Evolutionary conservation across 768 basidiomycete genomes (phyloP).

Genomic region (Pleurotus salmoneostramineus): DNA sequence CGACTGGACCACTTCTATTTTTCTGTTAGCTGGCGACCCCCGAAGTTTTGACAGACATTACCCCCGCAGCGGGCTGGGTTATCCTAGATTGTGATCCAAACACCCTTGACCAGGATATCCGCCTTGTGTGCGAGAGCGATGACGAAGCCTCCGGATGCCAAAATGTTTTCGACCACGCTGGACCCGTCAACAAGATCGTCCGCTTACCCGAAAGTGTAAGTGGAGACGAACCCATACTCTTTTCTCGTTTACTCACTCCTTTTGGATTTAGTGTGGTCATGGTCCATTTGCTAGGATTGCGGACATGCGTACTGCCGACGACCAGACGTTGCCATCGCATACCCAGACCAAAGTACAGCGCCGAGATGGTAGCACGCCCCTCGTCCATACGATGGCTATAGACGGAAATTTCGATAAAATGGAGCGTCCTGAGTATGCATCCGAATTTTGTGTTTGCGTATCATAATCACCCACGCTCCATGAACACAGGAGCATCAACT

Average conservation of each 20-base stretch:
- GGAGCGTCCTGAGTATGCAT: neutral
- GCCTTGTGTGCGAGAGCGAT: neutral
- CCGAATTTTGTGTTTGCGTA: neutral
- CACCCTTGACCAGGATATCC: neutral
- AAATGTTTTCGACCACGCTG: conserved; percentile 31
- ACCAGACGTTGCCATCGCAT: conserved; percentile 29
- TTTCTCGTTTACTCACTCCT: too few species aligned
- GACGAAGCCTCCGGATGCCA: conserved; percentile 26
- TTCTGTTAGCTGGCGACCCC: neutral
- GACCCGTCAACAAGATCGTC: conserved; percentile 46
- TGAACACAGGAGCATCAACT: neutral
- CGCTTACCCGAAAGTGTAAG: conserved; percentile 51
- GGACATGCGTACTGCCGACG: conserved; percentile 26
- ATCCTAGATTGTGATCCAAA: conserved; percentile 3
- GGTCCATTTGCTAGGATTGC: conserved; percentile 20
- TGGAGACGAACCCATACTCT: too few species aligned
- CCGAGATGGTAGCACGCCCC: conserved; percentile 14
- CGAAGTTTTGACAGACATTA: neutral
- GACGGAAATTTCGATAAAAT: neutral
- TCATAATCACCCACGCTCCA: neutral
- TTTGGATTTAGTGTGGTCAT: neutral
- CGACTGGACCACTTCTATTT: too few species aligned
- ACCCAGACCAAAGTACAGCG: conserved; percentile 19
- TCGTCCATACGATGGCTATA: neutral
- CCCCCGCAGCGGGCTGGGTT: neutral